These are phyloP conservation scores for Alternaria ventricosa DNA, from an alignment of 2,329 filamentous ascomycete species.

Conservation along the genomic window DNA sequence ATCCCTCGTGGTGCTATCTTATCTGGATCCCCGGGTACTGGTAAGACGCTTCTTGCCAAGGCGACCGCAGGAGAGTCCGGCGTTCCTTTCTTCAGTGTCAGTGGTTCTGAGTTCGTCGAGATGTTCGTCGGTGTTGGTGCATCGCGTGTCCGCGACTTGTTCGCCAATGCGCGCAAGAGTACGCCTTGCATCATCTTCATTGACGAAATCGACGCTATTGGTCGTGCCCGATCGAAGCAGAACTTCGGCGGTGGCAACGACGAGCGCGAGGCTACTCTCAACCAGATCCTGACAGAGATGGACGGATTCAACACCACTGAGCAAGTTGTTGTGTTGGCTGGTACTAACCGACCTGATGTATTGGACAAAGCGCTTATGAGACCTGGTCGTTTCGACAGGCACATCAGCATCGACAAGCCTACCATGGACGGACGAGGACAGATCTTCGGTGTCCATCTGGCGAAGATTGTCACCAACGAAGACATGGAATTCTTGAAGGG, in stretches of 20 bases:
- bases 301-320: constrained; percentile 98
- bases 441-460: constrained; percentile 93
- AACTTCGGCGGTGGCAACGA: constrained; percentile 92
- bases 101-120: constrained; percentile 97
- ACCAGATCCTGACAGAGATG: constrained; percentile 99
- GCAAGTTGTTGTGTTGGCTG: constrained; percentile 94
- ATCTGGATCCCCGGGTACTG: constrained; percentile 95
- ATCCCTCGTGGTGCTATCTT: constrained; percentile 96
- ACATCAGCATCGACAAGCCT: constrained; percentile 92
- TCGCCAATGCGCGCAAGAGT: constrained; percentile 92
- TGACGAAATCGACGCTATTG: constrained; percentile 98
- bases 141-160: constrained; percentile 92
- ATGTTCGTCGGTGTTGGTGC: constrained; percentile 99
- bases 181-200: constrained; percentile 99
- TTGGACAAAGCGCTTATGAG: constrained; percentile 96
- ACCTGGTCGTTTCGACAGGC: constrained; percentile 94
- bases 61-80: constrained; percentile 96
- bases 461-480: constrained; percentile 92
- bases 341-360: constrained; percentile 94
- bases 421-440: constrained; percentile 97
- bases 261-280: constrained; percentile 94
- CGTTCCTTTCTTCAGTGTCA: constrained; percentile 98
- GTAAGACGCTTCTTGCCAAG: constrained; percentile 97
- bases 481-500: constrained; percentile 88
- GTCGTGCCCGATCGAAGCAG: constrained; percentile 83